These are phyloP conservation scores for Neoascochyta sp. DNA, from an alignment of 2,329 filamentous ascomycete species.

Conservation along the genomic window DNA sequence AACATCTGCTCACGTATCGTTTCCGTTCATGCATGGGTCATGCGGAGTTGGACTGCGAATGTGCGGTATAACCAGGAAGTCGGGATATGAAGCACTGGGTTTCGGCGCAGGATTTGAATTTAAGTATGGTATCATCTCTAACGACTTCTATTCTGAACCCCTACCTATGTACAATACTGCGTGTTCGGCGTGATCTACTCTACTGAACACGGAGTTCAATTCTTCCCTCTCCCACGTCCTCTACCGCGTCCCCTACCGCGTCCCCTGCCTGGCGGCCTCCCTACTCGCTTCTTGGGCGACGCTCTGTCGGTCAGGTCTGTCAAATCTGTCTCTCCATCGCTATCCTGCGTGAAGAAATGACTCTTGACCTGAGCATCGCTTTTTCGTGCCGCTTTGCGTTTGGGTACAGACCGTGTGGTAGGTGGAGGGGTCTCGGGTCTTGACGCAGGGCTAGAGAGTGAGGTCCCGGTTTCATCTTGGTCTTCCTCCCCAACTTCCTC, in stretches of 20 bases:
- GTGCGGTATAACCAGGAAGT: too few species aligned
- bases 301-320: constrained; percentile 21
- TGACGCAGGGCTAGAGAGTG: constrained; percentile 8
- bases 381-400: constrained; percentile 25
- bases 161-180: too few species aligned
- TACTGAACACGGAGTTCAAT: too few species aligned
- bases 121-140: too few species aligned
- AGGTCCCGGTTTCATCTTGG: constrained; percentile 11
- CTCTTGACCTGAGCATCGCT: constrained; percentile 32
- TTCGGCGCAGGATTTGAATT: too few species aligned
- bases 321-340: constrained; percentile 34
- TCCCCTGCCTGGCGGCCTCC: constrained; percentile 3
- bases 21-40: too few species aligned
- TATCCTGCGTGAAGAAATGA: constrained; percentile 31
- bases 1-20: too few species aligned
- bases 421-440: constrained; percentile 7
- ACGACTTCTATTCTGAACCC: too few species aligned
- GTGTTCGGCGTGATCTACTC: too few species aligned
- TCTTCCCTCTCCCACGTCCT: constrained; percentile 7
- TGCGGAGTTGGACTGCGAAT: too few species aligned
- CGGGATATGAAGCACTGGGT: too few species aligned
- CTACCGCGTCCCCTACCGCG: constrained; percentile 10
- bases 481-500: constrained; percentile 4
- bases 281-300: constrained; percentile 16
- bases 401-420: constrained; percentile 15